Conservation (phyloP, 108 stramenopile genomes). For the Discostella stelligeroides region DNA sequence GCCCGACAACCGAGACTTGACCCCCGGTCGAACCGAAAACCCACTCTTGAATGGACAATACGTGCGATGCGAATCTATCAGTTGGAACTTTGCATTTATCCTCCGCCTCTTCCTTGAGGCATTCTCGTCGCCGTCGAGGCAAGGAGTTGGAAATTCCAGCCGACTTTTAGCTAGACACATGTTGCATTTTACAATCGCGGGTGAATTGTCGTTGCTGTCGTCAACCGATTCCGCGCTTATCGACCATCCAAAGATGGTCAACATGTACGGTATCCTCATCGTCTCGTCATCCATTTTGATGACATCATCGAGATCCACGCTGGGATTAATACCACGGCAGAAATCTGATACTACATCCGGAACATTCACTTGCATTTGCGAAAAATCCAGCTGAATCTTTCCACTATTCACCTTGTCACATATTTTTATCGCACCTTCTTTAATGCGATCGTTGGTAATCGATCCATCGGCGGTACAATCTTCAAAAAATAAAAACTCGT, state of each 20-base stretch:
- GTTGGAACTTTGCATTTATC: constrained; percentile 13
- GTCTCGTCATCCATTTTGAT: background rate
- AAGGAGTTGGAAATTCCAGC: background rate
- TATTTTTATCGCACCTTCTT: constrained; percentile 16
- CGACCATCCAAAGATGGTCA: constrained; percentile 32
- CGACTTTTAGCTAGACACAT: constrained; percentile 25
- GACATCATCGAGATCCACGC: background rate
- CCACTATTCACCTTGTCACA: background rate
- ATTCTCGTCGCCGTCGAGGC: background rate
- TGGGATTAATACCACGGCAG: constrained; percentile 8
- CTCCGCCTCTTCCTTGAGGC: constrained; percentile 18
- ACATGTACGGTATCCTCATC: constrained; percentile 4
- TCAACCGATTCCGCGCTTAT: constrained; percentile 3
- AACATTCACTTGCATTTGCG: constrained; percentile 6
- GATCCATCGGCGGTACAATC: constrained; percentile 35
- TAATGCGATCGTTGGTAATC: constrained; percentile 13
- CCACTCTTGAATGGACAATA: constrained; percentile 40
- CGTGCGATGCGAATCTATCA: constrained; percentile 38
- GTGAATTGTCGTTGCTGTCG: background rate
- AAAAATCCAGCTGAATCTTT: background rate
- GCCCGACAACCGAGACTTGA: constrained; percentile 22
- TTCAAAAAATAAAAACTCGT: constrained; percentile 27
- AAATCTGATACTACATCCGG: constrained; percentile 11
- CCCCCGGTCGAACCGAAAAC: constrained; percentile 17
- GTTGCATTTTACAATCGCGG: constrained; percentile 18